Evolutionary conservation across 495 filamentous ascomycete genomes (phyloP).

Genomic region (Acidomyces sp.): DNA sequence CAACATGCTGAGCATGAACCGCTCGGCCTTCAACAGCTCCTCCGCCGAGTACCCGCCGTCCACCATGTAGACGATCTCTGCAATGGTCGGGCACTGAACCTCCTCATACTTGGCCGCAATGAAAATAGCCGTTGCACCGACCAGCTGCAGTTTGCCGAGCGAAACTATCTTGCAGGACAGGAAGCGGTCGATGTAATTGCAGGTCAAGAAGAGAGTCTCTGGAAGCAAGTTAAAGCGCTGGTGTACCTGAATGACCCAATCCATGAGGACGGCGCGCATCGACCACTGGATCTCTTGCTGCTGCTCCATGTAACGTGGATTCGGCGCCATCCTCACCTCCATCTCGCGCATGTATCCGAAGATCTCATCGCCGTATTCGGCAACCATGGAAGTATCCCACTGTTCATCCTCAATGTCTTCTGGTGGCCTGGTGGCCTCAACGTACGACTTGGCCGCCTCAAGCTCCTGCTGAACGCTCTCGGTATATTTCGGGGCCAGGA

Average conservation of each 20-base stretch:
- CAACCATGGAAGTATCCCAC: slow-evolving; percentile 96
- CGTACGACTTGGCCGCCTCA: slow-evolving; percentile 50
- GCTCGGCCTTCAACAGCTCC: slow-evolving; percentile 92
- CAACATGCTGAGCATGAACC: slow-evolving; percentile 94
- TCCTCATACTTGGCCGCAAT: slow-evolving; percentile 97
- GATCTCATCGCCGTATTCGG: slow-evolving; percentile 91
- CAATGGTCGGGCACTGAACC: slow-evolving; percentile 86
- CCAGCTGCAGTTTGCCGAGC: slow-evolving; percentile 84
- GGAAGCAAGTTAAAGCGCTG: slow-evolving; percentile 79
- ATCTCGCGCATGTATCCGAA: slow-evolving; percentile 78
- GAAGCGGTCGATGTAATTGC: slow-evolving; percentile 96
- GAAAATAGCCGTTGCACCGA: slow-evolving; percentile 90
- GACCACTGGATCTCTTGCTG: slow-evolving; percentile 98
- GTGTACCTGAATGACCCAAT: slow-evolving; percentile 96
- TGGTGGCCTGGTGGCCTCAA: slow-evolving; percentile 43
- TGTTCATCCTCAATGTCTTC: slow-evolving; percentile 73
- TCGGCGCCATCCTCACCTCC: slow-evolving; percentile 74
- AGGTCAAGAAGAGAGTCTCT: slow-evolving; percentile 83
- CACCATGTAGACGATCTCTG: slow-evolving; percentile 97
- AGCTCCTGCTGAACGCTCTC: slow-evolving; percentile 52
- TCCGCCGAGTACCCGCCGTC: slow-evolving; percentile 77
- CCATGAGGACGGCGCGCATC: slow-evolving; percentile 94
- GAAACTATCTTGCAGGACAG: slow-evolving; percentile 90
- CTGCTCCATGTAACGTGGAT: slow-evolving; percentile 87
- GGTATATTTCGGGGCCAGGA: slow-evolving; percentile 60